Conservation (phyloP, 1,139 yeast genomes). For the Nakaseomyces sp. region DNA sequence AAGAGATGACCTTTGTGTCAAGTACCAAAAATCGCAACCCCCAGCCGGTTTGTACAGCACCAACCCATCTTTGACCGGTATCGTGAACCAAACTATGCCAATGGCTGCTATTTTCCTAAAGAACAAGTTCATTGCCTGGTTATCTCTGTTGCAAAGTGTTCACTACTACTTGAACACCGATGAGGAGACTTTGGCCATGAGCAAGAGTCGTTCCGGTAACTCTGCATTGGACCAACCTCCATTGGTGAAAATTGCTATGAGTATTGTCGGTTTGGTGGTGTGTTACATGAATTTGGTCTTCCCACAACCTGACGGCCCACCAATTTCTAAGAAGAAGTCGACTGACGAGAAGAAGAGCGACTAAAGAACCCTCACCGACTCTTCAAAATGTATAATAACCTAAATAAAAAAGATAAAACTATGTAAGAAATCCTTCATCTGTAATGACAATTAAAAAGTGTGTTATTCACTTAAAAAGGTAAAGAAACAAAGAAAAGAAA, state of each 20-base stretch:
- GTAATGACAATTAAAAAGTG: no score
- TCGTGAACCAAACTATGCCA: conserved; percentile 51
- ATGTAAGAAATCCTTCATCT: neutral
- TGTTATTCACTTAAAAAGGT: no score
- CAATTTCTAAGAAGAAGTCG: conserved; percentile 6
- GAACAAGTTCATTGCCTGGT: conserved; percentile 33
- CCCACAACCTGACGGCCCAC: conserved; percentile 26
- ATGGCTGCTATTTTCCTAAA: conserved; percentile 59
- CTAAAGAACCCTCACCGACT: neutral
- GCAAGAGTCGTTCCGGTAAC: conserved; percentile 23
- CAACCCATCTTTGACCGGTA: conserved; percentile 28
- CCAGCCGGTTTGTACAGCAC: conserved; percentile 41
- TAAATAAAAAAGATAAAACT: neutral
- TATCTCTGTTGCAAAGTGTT: conserved; percentile 25
- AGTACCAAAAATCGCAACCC: conserved; percentile 34
- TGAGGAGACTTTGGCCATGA: conserved; percentile 24
- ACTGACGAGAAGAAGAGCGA: neutral
- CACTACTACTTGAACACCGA: conserved; percentile 25
- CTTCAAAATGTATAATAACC: neutral
- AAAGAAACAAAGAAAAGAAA: neutral
- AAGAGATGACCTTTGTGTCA: conserved; percentile 33
- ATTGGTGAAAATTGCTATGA: conserved; percentile 39
- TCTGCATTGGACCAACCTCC: conserved; percentile 36
- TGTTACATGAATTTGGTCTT: conserved; percentile 44
- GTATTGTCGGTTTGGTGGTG: conserved; percentile 40